These are phyloP conservation scores for Primulina huaijiensis DNA, from an alignment of 257 asterid genomes.

Conservation along the genomic window DNA sequence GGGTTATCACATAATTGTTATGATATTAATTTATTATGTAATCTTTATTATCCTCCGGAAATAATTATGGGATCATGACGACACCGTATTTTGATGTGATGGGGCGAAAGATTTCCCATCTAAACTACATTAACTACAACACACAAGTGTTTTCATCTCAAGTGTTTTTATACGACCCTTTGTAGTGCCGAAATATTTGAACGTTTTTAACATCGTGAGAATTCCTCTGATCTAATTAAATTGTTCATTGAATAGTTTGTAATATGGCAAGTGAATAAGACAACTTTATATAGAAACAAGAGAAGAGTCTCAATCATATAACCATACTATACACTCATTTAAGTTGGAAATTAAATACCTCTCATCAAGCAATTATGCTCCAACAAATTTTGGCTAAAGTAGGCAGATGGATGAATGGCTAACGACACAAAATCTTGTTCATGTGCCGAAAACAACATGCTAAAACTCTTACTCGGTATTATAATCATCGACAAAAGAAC, in stretches of 20 bases:
- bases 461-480: background rate
- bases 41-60: too few relatives aligned
- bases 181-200: too few relatives aligned
- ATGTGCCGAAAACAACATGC: background rate
- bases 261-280: background rate
- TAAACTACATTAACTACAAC: too few relatives aligned
- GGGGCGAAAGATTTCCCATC: too few relatives aligned
- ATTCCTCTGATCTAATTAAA: too few relatives aligned
- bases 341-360: background rate
- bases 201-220: too few relatives aligned
- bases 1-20: background rate
- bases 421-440: background rate
- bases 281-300: background rate
- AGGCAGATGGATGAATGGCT: background rate
- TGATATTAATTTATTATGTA: too few relatives aligned
- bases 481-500: conserved; percentile 60
- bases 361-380: background rate
- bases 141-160: too few relatives aligned
- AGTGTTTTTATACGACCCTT: too few relatives aligned
- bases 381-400: background rate
- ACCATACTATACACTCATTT: background rate
- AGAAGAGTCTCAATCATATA: background rate
- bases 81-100: too few relatives aligned
- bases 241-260: too few relatives aligned
- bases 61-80: too few relatives aligned